A percentile compares a stretch with the other conserved stretches of the same genome.
Conservation (phyloP, 805 yeast species). For the Schwanniomyces sp. region DNA sequence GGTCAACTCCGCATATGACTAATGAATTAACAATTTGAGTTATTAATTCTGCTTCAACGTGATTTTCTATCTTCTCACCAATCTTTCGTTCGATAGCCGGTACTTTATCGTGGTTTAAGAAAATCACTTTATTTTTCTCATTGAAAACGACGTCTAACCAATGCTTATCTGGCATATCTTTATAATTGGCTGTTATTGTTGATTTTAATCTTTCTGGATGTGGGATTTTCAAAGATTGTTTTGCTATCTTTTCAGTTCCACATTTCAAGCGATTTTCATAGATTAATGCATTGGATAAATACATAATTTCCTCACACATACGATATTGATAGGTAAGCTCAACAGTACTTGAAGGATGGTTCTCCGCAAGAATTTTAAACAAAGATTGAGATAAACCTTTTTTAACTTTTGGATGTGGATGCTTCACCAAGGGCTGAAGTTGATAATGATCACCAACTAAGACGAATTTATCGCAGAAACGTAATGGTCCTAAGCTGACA, state of each 20-base stretch:
- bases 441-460: slow-evolving; percentile 97
- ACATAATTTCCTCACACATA: slow-evolving; percentile 89
- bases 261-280: slow-evolving; percentile 77
- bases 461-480: slow-evolving; percentile 74
- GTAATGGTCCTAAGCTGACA: slow-evolving; percentile 81
- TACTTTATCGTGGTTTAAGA: slow-evolving; percentile 73
- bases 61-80: slow-evolving; percentile 74
- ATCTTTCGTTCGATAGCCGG: slow-evolving; percentile 55
- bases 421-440: slow-evolving; percentile 80
- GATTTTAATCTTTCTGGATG: slow-evolving; percentile 22
- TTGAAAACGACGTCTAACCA: slow-evolving; percentile 65
- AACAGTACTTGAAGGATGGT: slow-evolving; percentile 71
- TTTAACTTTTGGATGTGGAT: slow-evolving; percentile 59
- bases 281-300: slow-evolving; percentile 73
- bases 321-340: slow-evolving; percentile 84
- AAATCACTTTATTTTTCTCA: slow-evolving; percentile 62
- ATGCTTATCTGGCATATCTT: slow-evolving; percentile 4
- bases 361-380: slow-evolving; percentile 71
- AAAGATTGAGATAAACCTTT: slow-evolving; percentile 70
- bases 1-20: slow-evolving; percentile 56
- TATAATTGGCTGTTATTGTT: slow-evolving; percentile 4
- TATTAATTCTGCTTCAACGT: slow-evolving; percentile 67
- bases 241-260: slow-evolving; percentile 65
- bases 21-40: slow-evolving; percentile 61
- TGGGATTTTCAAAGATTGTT: slow-evolving; percentile 55